Percentiles rank a stretch among this genome's conserved stretches.
Conservation (phyloP, 2,329 filamentous ascomycete genomes). For the Akanthomyces dipterigenus region DNA sequence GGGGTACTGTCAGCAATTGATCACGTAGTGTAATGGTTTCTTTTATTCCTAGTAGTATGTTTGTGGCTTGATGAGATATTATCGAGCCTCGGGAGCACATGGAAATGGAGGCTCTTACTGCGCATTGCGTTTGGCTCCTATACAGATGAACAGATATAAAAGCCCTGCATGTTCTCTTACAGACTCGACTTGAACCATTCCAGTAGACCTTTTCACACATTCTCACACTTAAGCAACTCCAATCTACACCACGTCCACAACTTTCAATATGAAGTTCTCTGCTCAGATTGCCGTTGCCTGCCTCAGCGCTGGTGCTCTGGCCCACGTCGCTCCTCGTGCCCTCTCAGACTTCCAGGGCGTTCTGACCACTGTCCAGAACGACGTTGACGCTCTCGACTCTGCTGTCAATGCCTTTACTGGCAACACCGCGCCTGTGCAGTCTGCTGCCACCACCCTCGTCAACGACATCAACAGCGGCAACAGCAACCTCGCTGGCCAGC, state of each 20-base stretch:
- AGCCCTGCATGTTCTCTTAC: background rate
- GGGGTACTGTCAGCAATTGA: background rate
- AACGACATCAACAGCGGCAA: conserved; percentile 14
- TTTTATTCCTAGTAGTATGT: background rate
- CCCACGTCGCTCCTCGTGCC: background rate
- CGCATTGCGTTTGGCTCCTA: background rate
- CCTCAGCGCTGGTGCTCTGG: conserved; percentile 1
- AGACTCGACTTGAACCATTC: background rate
- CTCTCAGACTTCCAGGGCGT: conserved; percentile 3
- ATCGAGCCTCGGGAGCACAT: conserved; percentile 6
- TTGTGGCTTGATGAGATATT: background rate
- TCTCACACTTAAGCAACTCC: too few relatives aligned
- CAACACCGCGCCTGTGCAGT: conserved; percentile 11
- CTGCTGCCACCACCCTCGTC: conserved; percentile 11
- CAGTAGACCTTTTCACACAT: too few relatives aligned
- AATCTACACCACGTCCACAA: background rate
- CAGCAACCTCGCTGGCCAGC: conserved; percentile 9
- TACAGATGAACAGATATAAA: background rate
- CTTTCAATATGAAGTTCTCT: conserved; percentile 3
- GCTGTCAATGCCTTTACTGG: conserved; percentile 15
- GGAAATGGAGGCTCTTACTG: background rate
- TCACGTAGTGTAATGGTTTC: background rate
- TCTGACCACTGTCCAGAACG: conserved; percentile 13
- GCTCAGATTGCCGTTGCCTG: background rate
- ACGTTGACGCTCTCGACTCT: conserved; percentile 13